Base-by-base conservation (phyloP, 306 rosid species). In the Fragaria nilgerrensis region DNA sequence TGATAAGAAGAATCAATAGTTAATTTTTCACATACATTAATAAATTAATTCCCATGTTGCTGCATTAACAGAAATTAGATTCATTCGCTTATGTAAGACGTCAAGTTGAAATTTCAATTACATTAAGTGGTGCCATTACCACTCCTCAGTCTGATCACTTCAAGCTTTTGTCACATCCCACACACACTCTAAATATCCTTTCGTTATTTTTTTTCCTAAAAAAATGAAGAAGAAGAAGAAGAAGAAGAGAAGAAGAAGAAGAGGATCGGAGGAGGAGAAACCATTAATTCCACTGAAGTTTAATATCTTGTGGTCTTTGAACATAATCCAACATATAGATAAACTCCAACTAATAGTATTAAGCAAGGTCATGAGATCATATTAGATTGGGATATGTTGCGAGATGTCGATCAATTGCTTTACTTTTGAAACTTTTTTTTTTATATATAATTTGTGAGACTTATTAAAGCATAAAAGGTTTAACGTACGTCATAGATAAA, bases 401-500 rank as follows among this genome's bases (percentile, higher is more conserved):
- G 48, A 16, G 23, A 64, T 34, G 69, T 64, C 44, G 45, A 64
- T 32, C 44, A 34, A 7, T 6, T 29, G 68, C 68, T 20, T 63
- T 20, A 29, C 43, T 63, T 63, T 32, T 34, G 7, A 12, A 61
- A 29, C 36, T 7, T 63, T 63, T 34, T 7, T 2, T 32, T 32
- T 32, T 32, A 1, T 29, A 27, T 13, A 53, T 55, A 15, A 64
- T 34, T 16, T 15, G 44, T 32, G 39, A 64, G 41, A 64, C 44
- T 32, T 64, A 64, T 34, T 17, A 64, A 64, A 34, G 69, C 69
- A 64, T 2, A 64, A 64, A 64, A 19, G 22, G 10, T 36, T 17
- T 64, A 16, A 64, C 69, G 43, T 16, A 8, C 69, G 44, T 64
- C 69, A 64, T 64, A 34, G 69, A 64, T 64, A 64, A 16, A 63